Conservation (phyloP, 768 basidiomycete genomes). For the Auricularia heimuer region DNA sequence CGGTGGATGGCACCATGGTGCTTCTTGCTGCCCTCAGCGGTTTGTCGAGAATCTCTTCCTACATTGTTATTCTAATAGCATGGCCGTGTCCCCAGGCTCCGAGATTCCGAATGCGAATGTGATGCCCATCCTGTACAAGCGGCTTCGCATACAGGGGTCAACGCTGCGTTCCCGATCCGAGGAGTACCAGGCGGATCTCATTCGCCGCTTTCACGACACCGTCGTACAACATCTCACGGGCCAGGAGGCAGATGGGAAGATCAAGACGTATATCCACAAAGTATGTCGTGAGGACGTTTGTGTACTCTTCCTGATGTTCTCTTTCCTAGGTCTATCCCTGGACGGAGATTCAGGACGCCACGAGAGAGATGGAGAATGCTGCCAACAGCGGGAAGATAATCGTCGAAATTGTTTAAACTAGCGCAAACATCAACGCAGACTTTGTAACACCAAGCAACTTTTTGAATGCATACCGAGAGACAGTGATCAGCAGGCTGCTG, state of each 20-base stretch:
- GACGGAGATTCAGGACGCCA: slow-evolving; percentile 70
- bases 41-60: slow-evolving; percentile 14
- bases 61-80: neutral
- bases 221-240: slow-evolving; percentile 51
- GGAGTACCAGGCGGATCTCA: slow-evolving; percentile 67
- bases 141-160: slow-evolving; percentile 83
- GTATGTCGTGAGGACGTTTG: slow-evolving; percentile 23
- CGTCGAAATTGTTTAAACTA: neutral
- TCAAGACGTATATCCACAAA: slow-evolving; percentile 73
- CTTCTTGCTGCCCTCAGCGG: slow-evolving; percentile 59
- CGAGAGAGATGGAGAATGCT: slow-evolving; percentile 62
- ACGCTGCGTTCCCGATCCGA: slow-evolving; percentile 65
- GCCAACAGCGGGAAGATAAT: slow-evolving; percentile 35
- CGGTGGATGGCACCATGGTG: slow-evolving; percentile 66
- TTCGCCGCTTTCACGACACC: slow-evolving; percentile 44
- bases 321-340: slow-evolving; percentile 60
- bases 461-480: too few relatives aligned
- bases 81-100: slow-evolving; percentile 29
- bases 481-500: too few relatives aligned
- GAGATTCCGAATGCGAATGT: neutral
- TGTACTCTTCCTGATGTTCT: neutral
- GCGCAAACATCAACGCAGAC: too few relatives aligned
- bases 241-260: slow-evolving; percentile 41
- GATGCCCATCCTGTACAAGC: slow-evolving; percentile 47
- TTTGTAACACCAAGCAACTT: too few relatives aligned